These are phyloP conservation scores for Paraleonurus japonicus DNA, from an alignment of 257 asterid species.

Conservation along the genomic window DNA sequence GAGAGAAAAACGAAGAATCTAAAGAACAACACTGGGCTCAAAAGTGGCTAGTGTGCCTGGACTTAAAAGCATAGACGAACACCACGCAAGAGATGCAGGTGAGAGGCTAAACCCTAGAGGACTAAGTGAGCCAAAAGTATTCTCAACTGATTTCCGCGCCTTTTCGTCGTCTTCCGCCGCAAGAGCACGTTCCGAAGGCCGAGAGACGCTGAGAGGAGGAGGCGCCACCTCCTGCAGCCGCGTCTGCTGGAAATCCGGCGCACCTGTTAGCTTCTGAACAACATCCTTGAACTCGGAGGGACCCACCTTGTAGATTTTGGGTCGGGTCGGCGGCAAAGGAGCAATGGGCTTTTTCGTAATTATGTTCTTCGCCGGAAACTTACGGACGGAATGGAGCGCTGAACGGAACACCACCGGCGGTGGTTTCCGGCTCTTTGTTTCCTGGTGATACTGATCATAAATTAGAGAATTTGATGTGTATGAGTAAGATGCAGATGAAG, in stretches of 20 bases:
- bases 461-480: not conserved
- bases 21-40: slow-evolving; percentile 35
- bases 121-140: slow-evolving; percentile 34
- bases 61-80: slow-evolving; percentile 52
- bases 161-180: not conserved
- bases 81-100: slow-evolving; percentile 58
- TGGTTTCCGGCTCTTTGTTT: not conserved
- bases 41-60: slow-evolving; percentile 45
- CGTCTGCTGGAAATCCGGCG: slow-evolving; percentile 27
- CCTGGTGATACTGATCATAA: not conserved
- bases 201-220: slow-evolving; percentile 48
- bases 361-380: slow-evolving; percentile 23
- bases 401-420: slow-evolving; percentile 25
- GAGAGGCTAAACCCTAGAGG: slow-evolving; percentile 49
- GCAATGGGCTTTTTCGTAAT: slow-evolving; percentile 55
- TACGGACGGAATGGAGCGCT: slow-evolving; percentile 45
- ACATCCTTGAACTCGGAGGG: slow-evolving; percentile 49
- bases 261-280: slow-evolving; percentile 61
- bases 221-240: slow-evolving; percentile 55
- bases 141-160: slow-evolving; percentile 10
- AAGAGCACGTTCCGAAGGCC: not conserved
- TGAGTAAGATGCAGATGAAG: slow-evolving; percentile 11
- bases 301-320: slow-evolving; percentile 51
- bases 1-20: not conserved
- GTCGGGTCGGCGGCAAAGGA: slow-evolving; percentile 58